phyloP scores from a whole-genome alignment of 2,329 filamentous ascomycete species.

The Periconia sp. region DNA sequence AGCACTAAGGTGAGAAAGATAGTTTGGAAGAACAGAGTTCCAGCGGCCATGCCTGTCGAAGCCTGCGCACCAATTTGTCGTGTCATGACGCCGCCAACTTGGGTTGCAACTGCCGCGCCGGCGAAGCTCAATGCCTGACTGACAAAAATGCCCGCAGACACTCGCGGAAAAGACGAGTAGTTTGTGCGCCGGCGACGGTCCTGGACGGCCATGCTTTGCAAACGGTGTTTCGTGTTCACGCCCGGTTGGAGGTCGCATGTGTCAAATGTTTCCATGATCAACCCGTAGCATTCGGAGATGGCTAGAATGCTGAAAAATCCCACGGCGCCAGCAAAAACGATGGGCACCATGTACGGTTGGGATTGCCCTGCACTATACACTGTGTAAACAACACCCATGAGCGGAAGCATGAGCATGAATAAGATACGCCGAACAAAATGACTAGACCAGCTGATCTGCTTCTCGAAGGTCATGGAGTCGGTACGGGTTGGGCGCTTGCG shows the following conservation, averaged over 20 bases:
- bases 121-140: constrained; percentile 71
- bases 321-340: constrained; percentile 65
- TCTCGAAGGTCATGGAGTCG: constrained; percentile 68
- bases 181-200: constrained; percentile 60
- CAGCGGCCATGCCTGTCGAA: constrained; percentile 69
- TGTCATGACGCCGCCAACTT: constrained; percentile 67
- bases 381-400: constrained; percentile 69
- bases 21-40: constrained; percentile 66
- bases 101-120: constrained; percentile 68
- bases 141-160: constrained; percentile 70
- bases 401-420: constrained; percentile 68
- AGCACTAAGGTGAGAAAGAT: constrained; percentile 64
- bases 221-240: constrained; percentile 57
- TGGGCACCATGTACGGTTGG: constrained; percentile 61
- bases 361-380: constrained; percentile 65
- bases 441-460: constrained; percentile 68
- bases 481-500: constrained; percentile 61
- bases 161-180: constrained; percentile 75
- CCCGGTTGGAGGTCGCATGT: constrained; percentile 77
- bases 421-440: constrained; percentile 69
- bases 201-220: constrained; percentile 48
- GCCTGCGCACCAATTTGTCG: constrained; percentile 67
- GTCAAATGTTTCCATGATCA: constrained; percentile 81
- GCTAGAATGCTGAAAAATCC: constrained; percentile 73
- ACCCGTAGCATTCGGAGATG: constrained; percentile 72